Conservation (phyloP, 345 rosid genomes). For the Bruguiera sexangula region DNA sequence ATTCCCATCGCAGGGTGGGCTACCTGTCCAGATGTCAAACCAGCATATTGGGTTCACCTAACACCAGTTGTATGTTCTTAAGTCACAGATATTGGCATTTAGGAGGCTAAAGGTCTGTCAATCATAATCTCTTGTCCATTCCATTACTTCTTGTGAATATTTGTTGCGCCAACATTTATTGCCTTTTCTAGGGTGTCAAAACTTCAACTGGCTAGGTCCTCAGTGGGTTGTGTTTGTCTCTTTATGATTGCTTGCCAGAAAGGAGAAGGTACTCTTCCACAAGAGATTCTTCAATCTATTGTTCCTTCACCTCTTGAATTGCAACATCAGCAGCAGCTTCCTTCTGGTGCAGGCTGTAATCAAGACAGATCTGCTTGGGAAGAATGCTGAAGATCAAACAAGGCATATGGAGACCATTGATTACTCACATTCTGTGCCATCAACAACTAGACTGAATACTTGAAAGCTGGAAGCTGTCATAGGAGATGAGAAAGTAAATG, state of each 20-base stretch:
- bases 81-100: slow-evolving; percentile 96
- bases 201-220: too few species aligned
- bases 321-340: slow-evolving; percentile 52
- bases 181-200: neutral
- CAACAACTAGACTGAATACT: slow-evolving; percentile 39
- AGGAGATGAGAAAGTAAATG: slow-evolving; percentile 57
- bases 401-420: slow-evolving; percentile 52
- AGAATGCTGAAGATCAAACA: slow-evolving; percentile 54
- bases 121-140: slow-evolving; percentile 11
- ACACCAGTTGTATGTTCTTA: slow-evolving; percentile 93
- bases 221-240: slow-evolving; percentile 2
- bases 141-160: neutral
- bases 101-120: slow-evolving; percentile 79
- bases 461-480: slow-evolving; percentile 58
- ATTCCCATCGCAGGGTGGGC: slow-evolving; percentile 48
- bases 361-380: slow-evolving; percentile 57
- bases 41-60: slow-evolving; percentile 77
- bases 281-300: slow-evolving; percentile 88
- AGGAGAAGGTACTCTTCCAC: slow-evolving; percentile 93
- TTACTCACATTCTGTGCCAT: slow-evolving; percentile 45
- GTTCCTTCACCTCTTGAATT: slow-evolving; percentile 81
- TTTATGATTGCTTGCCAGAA: slow-evolving; percentile 51
- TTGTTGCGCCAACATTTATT: neutral
- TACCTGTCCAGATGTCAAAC: slow-evolving; percentile 47
- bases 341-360: slow-evolving; percentile 52